These are phyloP conservation scores for Irpex sp. DNA, from an alignment of 1,284 basidiomycete species.

Conservation along the genomic window DNA sequence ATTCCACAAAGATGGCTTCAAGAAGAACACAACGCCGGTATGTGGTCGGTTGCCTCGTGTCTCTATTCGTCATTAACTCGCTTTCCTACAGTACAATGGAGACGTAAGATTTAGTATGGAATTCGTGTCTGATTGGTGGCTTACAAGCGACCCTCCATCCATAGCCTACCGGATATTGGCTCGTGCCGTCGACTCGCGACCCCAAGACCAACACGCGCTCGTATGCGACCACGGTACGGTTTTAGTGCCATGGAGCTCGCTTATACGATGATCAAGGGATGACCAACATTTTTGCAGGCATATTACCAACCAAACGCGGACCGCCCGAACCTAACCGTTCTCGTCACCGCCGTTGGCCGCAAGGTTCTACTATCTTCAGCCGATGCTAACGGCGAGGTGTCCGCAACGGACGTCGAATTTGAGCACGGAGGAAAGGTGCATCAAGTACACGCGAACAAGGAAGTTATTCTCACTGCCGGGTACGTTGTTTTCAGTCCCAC, in stretches of 20 bases:
- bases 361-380: constrained; percentile 12
- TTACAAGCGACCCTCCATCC: not conserved
- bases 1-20: not conserved
- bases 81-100: constrained; percentile 3
- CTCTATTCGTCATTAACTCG: not conserved
- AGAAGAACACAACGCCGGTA: not conserved
- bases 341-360: constrained; percentile 14
- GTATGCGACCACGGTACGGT: constrained; percentile 16
- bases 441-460: constrained; percentile 18
- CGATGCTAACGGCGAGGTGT: constrained; percentile 7
- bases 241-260: too few species aligned
- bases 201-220: constrained; percentile 13
- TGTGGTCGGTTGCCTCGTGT: not conserved
- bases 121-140: not conserved
- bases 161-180: not conserved
- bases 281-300: constrained; percentile 11
- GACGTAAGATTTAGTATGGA: not conserved
- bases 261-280: too few species aligned
- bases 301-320: constrained; percentile 16
- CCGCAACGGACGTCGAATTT: constrained; percentile 26
- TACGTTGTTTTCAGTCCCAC: constrained; percentile 8
- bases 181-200: constrained; percentile 3
- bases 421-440: constrained; percentile 14
- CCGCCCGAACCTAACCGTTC: constrained; percentile 19
- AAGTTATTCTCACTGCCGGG: constrained; percentile 25